Conservation (phyloP, 176 grass and related monocot genomes). For the Canna indica region DNA sequence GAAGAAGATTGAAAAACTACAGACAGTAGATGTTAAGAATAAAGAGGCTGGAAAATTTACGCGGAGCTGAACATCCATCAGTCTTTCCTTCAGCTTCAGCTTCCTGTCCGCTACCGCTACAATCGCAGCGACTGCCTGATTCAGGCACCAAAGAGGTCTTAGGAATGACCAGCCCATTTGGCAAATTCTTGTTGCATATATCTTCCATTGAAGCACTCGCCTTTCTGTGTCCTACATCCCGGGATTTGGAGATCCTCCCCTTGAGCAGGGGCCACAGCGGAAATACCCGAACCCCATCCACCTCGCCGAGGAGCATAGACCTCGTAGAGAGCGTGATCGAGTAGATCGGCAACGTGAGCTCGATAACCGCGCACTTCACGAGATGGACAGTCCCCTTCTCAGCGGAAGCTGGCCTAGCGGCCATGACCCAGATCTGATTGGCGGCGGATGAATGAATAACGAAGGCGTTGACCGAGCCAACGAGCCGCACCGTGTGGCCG, state of each 20-base stretch:
- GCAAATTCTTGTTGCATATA: constrained; percentile 37
- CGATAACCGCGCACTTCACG: constrained; percentile 67
- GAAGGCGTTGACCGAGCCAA: constrained; percentile 45
- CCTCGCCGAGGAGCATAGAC: constrained; percentile 69
- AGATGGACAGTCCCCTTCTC: constrained; percentile 41
- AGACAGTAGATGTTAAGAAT: not conserved
- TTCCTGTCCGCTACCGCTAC: not conserved
- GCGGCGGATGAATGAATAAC: constrained; percentile 53
- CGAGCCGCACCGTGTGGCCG: constrained; percentile 51
- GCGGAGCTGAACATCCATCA: not conserved
- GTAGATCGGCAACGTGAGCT: constrained; percentile 60
- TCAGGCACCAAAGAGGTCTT: constrained; percentile 1
- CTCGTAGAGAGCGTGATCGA: constrained; percentile 54
- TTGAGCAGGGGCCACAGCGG: constrained; percentile 54
- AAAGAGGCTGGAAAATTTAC: not conserved
- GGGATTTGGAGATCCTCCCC: constrained; percentile 24
- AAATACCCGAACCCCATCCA: constrained; percentile 62
- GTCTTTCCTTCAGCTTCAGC: not conserved
- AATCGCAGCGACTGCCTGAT: not conserved
- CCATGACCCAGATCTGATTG: constrained; percentile 78
- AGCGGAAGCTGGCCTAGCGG: constrained; percentile 27
- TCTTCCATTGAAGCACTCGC: constrained; percentile 18
- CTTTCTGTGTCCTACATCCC: constrained; percentile 5
- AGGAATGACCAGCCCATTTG: constrained; percentile 41
- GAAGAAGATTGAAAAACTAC: not conserved